Evolutionary conservation across 495 filamentous ascomycete genomes (phyloP), one percentile per base, ranked within the genome.

Genomic region (Lophium mytilinum): DNA sequence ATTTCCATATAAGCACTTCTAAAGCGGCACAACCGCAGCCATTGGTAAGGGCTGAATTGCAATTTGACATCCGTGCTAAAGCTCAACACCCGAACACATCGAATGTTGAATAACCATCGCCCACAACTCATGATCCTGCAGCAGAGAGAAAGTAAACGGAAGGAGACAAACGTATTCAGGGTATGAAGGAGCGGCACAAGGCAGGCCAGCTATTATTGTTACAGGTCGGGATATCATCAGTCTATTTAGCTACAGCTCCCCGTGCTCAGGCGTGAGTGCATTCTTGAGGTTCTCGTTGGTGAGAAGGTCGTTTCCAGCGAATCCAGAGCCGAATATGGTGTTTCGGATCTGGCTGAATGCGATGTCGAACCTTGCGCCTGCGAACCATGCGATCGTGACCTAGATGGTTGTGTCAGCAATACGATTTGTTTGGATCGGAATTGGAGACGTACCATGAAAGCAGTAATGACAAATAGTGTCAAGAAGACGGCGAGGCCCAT

Each of bases 51-150:
- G 77, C 84, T 78, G 81, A 78, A 86, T 88, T 89, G 90, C 83
- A 96, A 95, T 94, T 95, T 96, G 90, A 95, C 90, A 96, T 94
- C 88, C 84, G 88, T 95, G 90, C 90, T 91, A 72, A 48, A 30
- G 24, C 24, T 30, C 24, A 30, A 6, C 24, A 30, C 24, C 24
- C 24, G 24, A 30, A 30, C 24, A 30, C 3, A 6, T 30, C 24
- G 24, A 6, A 30, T 30, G 24, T 30, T 30, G 24, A 30, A 30
- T 6, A 2, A 30, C 24, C 24, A 30, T 30, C 24, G 24, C 24
- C 24, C 24, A 30, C 6, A 30, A 3, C 24, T 30, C 24, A 30
- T 6, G 2, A 30, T 30, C 24, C 24, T 30, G 24, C 24, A 30
- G 24, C 24, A 30, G 6, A 30, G 24, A 30, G 24, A 30, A 30